Base-by-base conservation (phyloP, 805 yeast genomes). In the Yarrowia sp. region DNA sequence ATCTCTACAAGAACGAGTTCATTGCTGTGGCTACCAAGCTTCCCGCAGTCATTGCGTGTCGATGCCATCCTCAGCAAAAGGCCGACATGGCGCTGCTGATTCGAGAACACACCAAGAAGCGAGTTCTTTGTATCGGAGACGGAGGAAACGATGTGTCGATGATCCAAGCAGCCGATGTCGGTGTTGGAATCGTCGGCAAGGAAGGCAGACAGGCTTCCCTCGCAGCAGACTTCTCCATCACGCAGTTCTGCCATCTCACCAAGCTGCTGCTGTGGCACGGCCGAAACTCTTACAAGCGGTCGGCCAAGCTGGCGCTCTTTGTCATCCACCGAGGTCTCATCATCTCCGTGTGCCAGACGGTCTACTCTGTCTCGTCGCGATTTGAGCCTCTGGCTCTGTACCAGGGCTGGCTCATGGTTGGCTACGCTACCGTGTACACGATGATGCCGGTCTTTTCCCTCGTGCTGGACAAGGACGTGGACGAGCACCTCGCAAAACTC, bases 81-180 rank as follows among this genome's bases (percentile, higher is more conserved):
- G 98, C 98, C 0, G 98, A 94, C 71, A 88, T 96, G 61, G 97
- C 98, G 0, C 68, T 82, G 24, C 77, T 87, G 66, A 94, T 94
- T 66, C 82, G 92, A 69, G 82, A 82, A 63, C 75, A 83, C 29
- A 94, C 98, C 0, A 89, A 90, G 5, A 90, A 89, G 70, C 78
- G 99, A 58, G 97, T 93, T 2, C 93, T 98, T 67, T 94, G 98
- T 70, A 96, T 94, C 67, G 99, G 99, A 62, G 99, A 94, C 74
- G 99, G 99, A 69, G 99, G 99, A 68, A 94, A 94, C 70, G 99
- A 94, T 74, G 99, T 94, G 32, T 88, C 96, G 68, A 94, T 94
- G 99, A 94, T 94, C 67, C 99, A 94, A 75, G 87, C 96, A 67
- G 99, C 99, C 0, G 97, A 96, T 76, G 97, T 94, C 9, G 99